Evolutionary conservation across 163 green algal genomes (phyloP), one percentile per base, ranked within the genome.

Genomic region (Trebouxia gelatinosa): DNA sequence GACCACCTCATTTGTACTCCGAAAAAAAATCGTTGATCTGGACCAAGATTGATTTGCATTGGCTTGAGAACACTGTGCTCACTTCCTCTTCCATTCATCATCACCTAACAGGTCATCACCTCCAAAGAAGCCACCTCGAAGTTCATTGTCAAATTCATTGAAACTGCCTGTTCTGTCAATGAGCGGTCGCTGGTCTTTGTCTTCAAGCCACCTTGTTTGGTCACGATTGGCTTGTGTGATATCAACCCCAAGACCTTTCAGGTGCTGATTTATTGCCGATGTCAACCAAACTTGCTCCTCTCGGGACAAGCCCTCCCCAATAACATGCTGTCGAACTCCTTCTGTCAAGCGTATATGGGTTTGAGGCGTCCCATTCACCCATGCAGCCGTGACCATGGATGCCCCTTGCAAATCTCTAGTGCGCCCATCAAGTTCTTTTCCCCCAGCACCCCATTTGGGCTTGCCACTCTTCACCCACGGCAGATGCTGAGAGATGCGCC

Each of bases 261-360:
- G 67, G 26, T 78, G 70, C 16, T 65, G n/a, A 38, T 78, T 78
- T 48, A 78, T 78, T n/a, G 48, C 48, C 35, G 34, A 35, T 13
- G 51, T 61, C 34, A 78, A 61, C 70, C 70, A 78, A 5, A 51
- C 43, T 38, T 78, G 70, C 70, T 78, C 70, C 21, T 32, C 50
- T 54, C 23, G 35, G 11, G 26, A 50, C 70, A 78, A 21, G 2
- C 70, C 50, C 19, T 65, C 70, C n/a, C 70, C 70, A 78, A 78
- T 23, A 6, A 67, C 48, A 34, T 78, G 70, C 31, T 34, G 46
- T 3, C 50, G 23, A 1, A 66, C 34, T 5, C 70, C 70, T 50
- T 78, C 70, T 17, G 34, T 65, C 31, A 78, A 31, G 6, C 51
- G 43, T 37, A 78, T 48, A 7, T 78, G 48, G 7, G 48, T 67